Conservation (phyloP, 768 basidiomycete genomes). For the Macrolepiota fuliginosa region DNA sequence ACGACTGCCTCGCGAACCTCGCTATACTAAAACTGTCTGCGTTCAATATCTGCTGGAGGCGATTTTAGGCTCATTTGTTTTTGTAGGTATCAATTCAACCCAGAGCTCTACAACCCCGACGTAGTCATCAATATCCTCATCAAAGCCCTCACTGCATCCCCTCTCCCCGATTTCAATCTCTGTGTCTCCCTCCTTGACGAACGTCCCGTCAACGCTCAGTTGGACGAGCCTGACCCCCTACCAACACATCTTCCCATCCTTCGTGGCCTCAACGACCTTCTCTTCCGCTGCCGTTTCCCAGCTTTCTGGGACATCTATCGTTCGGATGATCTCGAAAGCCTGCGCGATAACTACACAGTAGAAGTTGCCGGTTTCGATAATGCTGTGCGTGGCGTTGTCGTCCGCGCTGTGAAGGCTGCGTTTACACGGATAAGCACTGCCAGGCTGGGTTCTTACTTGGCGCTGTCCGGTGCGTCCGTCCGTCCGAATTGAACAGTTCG, state of each 20-base stretch:
- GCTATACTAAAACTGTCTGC: conserved; percentile 87
- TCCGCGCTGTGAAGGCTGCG: conserved; percentile 74
- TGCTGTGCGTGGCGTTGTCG: conserved; percentile 73
- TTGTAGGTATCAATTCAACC: conserved; percentile 91
- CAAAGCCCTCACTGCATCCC: conserved; percentile 82
- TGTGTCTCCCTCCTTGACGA: conserved; percentile 92
- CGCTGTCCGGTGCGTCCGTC: conserved; percentile 51
- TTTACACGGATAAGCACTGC: conserved; percentile 72
- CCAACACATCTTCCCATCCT: conserved; percentile 67
- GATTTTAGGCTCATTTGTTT: neutral
- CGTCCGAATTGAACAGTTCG: neutral
- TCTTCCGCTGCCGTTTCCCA: conserved; percentile 85
- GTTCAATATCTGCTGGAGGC: conserved; percentile 17
- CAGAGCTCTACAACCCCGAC: conserved; percentile 88
- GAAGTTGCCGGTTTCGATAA: conserved; percentile 84
- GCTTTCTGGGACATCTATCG: conserved; percentile 79
- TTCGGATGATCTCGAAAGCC: conserved; percentile 64
- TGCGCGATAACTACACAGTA: conserved; percentile 84
- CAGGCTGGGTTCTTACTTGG: conserved; percentile 69
- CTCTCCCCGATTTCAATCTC: conserved; percentile 92
- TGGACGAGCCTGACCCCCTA: conserved; percentile 83
- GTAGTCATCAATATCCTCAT: conserved; percentile 93
- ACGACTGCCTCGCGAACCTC: conserved; percentile 93
- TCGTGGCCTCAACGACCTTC: conserved; percentile 62
- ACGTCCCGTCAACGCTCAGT: conserved; percentile 46